These are phyloP conservation scores for Solanum microdontum DNA, from an alignment of 257 asterid genomes.

Conservation along the genomic window DNA sequence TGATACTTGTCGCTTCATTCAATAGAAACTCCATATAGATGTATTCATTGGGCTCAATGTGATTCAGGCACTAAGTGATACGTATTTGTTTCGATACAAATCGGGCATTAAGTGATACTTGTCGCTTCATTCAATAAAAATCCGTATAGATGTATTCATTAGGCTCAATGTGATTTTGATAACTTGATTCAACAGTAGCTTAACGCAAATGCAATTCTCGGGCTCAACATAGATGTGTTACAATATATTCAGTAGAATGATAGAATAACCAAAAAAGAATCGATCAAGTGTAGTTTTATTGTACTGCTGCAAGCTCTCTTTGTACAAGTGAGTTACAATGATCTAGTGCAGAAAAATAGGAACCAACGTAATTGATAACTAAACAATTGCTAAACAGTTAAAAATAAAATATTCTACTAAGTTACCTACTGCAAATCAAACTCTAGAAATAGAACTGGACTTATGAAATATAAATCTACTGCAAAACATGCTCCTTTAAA, in stretches of 20 bases:
- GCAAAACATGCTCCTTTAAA: not conserved
- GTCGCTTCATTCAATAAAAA: too few species aligned
- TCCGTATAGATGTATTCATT: too few species aligned
- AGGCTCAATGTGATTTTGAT: too few species aligned
- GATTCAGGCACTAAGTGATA: too few species aligned
- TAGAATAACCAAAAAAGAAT: not conserved
- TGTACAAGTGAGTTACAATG: not conserved
- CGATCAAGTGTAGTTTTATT: not conserved
- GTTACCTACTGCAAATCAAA: too few species aligned
- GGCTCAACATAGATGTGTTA: not conserved
- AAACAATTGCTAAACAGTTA: not conserved
- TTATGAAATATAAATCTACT: not conserved
- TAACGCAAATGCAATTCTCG: too few species aligned
- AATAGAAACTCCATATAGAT: too few species aligned
- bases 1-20: too few species aligned
- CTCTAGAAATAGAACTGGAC: not conserved
- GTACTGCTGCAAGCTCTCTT: not conserved
- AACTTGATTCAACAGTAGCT: too few species aligned
- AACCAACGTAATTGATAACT: not conserved
- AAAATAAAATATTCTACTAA: not conserved
- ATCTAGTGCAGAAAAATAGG: not conserved
- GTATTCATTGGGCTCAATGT: too few species aligned
- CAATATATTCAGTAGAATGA: not conserved
- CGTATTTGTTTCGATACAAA: too few species aligned
- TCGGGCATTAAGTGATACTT: too few species aligned